Base-by-base conservation (phyloP, 257 asterid genomes). In the Nicotiana benthamiana region DNA sequence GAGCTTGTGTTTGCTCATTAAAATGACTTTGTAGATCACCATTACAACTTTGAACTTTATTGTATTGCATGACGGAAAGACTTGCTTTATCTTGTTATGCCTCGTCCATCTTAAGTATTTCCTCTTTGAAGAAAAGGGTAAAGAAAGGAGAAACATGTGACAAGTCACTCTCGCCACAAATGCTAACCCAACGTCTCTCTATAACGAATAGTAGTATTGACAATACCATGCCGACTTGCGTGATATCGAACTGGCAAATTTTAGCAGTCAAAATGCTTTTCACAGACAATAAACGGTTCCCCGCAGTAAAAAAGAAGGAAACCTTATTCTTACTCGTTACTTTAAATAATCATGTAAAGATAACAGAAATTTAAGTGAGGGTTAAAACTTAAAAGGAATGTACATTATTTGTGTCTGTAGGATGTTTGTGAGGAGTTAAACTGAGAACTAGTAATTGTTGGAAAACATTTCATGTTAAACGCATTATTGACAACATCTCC, bases 101-200 rank as follows among this genome's bases (percentile, higher is more conserved):
- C 56, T 13, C 16, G 56, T 27, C 67, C 67, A 26, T 61, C 36
- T 24, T 61, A 24, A 61, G 34, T 1, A 1, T 61, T 26, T 26
- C 3, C 9, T 61, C 26, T 61, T 61, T 27, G 34, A 15, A 15
- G 6, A 59, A 36, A 76, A 28, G 8, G 26, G 13, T 9, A 61
- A 36, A 72, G 27, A 54, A 81, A 53, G 82, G 77, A 75, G 62
- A 82, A 77, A 70, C 89, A 84, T 88, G 87, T 87, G 92, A 89
- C 84, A 62, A 46, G 91, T 90, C 93, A 54, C 24, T 53, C 67
- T 86, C 91, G 59, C 77, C 82, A 83, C 77, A 86, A 86, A 90
- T 90, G 89, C 85, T 85, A 79, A 80, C 59, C 59, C 66, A 53
- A 67, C 30, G 68, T 80, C 86, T 70, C 79, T 66, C 77, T 77